A percentile compares a stretch with the other conserved stretches of the same genome.
These are phyloP conservation scores for Trametes hirsuta DNA, from an alignment of 1,284 basidiomycete genomes.

Conservation along the genomic window DNA sequence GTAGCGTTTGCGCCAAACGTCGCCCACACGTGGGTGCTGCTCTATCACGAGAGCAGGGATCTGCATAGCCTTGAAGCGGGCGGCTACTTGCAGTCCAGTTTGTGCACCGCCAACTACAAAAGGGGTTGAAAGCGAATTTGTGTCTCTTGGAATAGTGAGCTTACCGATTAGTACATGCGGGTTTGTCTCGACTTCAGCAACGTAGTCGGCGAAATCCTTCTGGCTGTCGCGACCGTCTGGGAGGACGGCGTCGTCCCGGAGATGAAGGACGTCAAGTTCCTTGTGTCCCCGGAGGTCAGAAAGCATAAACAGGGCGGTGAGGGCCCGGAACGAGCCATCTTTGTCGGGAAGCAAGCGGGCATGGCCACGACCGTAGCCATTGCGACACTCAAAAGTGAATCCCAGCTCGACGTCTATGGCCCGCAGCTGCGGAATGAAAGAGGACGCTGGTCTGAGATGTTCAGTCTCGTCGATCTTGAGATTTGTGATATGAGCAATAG, in stretches of 20 bases:
- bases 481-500: slow-evolving; percentile 29
- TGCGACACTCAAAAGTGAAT: slow-evolving; percentile 45
- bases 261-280: slow-evolving; percentile 22
- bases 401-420: slow-evolving; percentile 29
- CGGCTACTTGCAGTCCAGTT: slow-evolving; percentile 53
- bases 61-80: slow-evolving; percentile 53
- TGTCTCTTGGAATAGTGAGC: not conserved
- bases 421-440: slow-evolving; percentile 22
- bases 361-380: slow-evolving; percentile 42
- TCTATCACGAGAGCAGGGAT: slow-evolving; percentile 54
- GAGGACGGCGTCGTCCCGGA: slow-evolving; percentile 12
- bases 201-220: slow-evolving; percentile 24
- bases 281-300: slow-evolving; percentile 37
- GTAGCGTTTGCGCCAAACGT: slow-evolving; percentile 58
- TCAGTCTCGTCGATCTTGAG: slow-evolving; percentile 35
- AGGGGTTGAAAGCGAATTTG: not conserved
- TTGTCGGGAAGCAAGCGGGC: slow-evolving; percentile 35
- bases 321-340: slow-evolving; percentile 22
- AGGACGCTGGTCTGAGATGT: slow-evolving; percentile 32
- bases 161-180: slow-evolving; percentile 36
- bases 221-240: slow-evolving; percentile 11
- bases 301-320: slow-evolving; percentile 33
- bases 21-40: slow-evolving; percentile 47
- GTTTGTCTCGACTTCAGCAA: slow-evolving; percentile 25
- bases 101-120: slow-evolving; percentile 55